phyloP scores from a whole-genome alignment of 129 eudicot genomes.

The Logfia minima region DNA sequence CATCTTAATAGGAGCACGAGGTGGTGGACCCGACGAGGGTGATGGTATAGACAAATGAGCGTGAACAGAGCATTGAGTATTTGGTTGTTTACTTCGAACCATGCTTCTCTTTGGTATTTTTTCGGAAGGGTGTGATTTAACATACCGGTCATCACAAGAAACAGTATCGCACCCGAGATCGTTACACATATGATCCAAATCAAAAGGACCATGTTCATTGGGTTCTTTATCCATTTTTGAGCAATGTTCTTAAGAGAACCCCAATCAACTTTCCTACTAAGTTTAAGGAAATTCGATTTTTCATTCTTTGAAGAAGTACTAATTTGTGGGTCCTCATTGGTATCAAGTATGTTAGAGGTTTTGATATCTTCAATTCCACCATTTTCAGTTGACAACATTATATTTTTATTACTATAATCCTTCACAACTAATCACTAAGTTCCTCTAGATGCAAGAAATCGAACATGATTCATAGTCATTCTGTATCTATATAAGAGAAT shows the following conservation, averaged over 20 bases:
- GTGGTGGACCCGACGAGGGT: conserved; percentile 74
- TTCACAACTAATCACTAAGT: conserved; percentile 14
- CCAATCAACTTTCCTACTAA: conserved; percentile 64
- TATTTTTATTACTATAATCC: background rate
- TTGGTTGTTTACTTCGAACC: conserved; percentile 96
- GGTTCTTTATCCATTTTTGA: conserved; percentile 78
- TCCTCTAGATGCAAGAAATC: conserved; percentile 10
- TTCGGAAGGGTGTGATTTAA: conserved; percentile 67
- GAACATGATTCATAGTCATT: conserved; percentile 23
- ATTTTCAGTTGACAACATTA: conserved; percentile 44
- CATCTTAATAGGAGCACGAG: conserved; percentile 70
- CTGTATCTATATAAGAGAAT: conserved; percentile 5
- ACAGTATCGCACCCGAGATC: conserved; percentile 83
- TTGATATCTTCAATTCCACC: conserved; percentile 44
- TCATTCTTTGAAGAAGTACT: conserved; percentile 33
- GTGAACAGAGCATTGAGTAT: conserved; percentile 89
- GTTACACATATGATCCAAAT: conserved; percentile 79
- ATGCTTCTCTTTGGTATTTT: conserved; percentile 74
- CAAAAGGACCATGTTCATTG: conserved; percentile 78
- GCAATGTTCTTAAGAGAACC: conserved; percentile 41
- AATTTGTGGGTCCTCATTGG: conserved; percentile 27
- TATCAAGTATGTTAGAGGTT: conserved; percentile 40
- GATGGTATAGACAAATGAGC: conserved; percentile 84
- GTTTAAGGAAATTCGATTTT: conserved; percentile 37
- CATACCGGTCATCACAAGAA: conserved; percentile 94